A percentile compares a stretch with the other conserved stretches of the same genome.
Evolutionary conservation across 345 rosid genomes (phyloP).

Genomic region (Balakata baccata): DNA sequence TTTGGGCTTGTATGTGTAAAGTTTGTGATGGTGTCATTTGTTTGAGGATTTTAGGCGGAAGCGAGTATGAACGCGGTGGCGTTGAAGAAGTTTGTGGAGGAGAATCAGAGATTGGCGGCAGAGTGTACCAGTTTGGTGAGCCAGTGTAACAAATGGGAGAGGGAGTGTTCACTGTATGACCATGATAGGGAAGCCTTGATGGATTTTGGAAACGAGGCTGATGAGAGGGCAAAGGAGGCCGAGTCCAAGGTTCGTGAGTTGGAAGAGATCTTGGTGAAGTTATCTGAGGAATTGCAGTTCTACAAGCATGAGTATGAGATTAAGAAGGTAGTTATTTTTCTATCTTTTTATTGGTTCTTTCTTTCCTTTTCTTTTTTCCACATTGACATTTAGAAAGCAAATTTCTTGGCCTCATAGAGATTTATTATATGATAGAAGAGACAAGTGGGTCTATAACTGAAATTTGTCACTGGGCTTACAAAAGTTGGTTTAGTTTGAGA

Average conservation of each 20-base stretch:
- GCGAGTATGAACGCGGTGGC: slow-evolving; percentile 72
- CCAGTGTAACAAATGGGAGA: slow-evolving; percentile 75
- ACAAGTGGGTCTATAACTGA: not conserved
- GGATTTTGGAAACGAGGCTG: slow-evolving; percentile 92
- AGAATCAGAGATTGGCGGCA: slow-evolving; percentile 73
- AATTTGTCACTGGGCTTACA: not conserved
- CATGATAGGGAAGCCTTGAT: slow-evolving; percentile 76
- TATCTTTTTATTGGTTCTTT: not conserved
- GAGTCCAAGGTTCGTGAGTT: slow-evolving; percentile 60
- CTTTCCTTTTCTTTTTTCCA: not conserved
- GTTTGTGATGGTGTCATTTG: not conserved
- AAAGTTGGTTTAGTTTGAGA: not conserved
- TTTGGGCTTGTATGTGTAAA: not conserved
- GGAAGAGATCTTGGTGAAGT: slow-evolving; percentile 47
- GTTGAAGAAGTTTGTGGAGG: slow-evolving; percentile 82
- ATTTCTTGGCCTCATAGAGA: not conserved
- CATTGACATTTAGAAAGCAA: not conserved
- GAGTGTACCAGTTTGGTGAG: slow-evolving; percentile 66
- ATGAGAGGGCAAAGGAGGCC: slow-evolving; percentile 76
- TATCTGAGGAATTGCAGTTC: slow-evolving; percentile 47
- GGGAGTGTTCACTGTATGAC: slow-evolving; percentile 69
- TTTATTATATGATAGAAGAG: not conserved
- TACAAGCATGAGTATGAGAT: slow-evolving; percentile 34
- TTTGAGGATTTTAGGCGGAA: slow-evolving; percentile 48
- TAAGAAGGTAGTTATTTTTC: slow-evolving; percentile 34